Base-by-base conservation (phyloP, 2,329 filamentous ascomycete genomes). In the Pseudogymnoascus sp. region DNA sequence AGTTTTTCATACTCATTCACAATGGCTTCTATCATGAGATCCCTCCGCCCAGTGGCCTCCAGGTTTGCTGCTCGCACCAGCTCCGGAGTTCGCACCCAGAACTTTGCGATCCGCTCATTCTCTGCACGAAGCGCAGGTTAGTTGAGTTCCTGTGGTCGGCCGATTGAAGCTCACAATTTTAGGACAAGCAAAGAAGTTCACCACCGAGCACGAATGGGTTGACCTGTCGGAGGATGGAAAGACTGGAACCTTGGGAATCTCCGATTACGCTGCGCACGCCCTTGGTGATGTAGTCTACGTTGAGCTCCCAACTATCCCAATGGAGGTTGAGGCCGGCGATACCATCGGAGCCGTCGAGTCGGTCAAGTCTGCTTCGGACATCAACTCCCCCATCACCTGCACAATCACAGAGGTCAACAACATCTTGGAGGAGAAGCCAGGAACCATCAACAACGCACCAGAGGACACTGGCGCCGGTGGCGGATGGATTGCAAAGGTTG, bases 141-240 rank as follows among this genome's bases (percentile, higher is more conserved):
- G 79, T 78, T 71, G 67, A 63, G 11, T 33, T 33, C 50, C 29
- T 21, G 15, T 19, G 13, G 33, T n/a, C n/a, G 3, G 17, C 44
- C 35, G 10, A 46, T 61, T 46, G 50, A 56, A 56, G 50, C 50
- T 56, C 29, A 56, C 50, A 21, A 33, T 56, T 56, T n/a, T 56
- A 56, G 50, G n/a, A 33, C 68, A 67, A 60, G 69, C 61, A 68
- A 93, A 95, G 79, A 90, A 88, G 76, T 99, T 96, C 82, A 97
- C 95, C 68, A 89, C 93, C 76, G 93, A 97, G 75, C 95, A 99
- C 82, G 95, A 99, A 81, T 99, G 95, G 95, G 87, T 99, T 75
- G 92, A 97, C 77, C 80, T 96, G 65, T 88, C 87, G 63, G 86
- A 85, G 61, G 90, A 96, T 78, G 87, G 88, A 75, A 93, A 90